phyloP scores from a whole-genome alignment of 805 yeast species.

The Saccharomycopsis malanga region DNA sequence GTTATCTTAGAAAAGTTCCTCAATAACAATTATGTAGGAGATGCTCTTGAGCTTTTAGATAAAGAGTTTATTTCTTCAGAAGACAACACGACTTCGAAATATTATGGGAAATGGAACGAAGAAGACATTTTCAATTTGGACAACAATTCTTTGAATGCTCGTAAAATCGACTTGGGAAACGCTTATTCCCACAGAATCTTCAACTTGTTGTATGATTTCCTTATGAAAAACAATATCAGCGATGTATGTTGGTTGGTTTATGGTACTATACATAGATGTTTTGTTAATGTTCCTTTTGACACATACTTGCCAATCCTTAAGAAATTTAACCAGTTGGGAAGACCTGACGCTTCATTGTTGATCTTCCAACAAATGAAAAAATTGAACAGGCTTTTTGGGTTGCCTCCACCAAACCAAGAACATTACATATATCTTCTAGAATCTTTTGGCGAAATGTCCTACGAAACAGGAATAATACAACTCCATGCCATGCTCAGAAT shows the following conservation, averaged over 20 bases:
- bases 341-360: constrained; percentile 54
- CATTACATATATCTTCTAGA: constrained; percentile 53
- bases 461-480: constrained; percentile 57
- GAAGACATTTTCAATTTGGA: constrained; percentile 23
- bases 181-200: constrained; percentile 30
- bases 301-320: constrained; percentile 49
- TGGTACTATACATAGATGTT: constrained; percentile 48
- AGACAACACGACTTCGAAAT: constrained; percentile 16
- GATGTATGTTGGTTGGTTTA: constrained; percentile 55
- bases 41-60: constrained; percentile 35
- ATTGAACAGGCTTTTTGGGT: constrained; percentile 44
- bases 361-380: constrained; percentile 54
- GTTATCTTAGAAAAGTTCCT: constrained; percentile 33
- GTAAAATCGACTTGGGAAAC: constrained; percentile 16
- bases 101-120: constrained; percentile 23
- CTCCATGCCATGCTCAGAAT: constrained; percentile 54
- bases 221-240: constrained; percentile 31
- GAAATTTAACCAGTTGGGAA: constrained; percentile 39
- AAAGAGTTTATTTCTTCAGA: constrained; percentile 33
- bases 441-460: constrained; percentile 49
- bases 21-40: constrained; percentile 30
- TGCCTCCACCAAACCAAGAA: constrained; percentile 41
- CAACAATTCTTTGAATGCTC: constrained; percentile 21
- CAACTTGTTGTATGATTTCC: constrained; percentile 38
- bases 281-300: constrained; percentile 46